Evolutionary conservation across 177 flowering plant species (phyloP).

Genomic region (Vitis hybrid): DNA sequence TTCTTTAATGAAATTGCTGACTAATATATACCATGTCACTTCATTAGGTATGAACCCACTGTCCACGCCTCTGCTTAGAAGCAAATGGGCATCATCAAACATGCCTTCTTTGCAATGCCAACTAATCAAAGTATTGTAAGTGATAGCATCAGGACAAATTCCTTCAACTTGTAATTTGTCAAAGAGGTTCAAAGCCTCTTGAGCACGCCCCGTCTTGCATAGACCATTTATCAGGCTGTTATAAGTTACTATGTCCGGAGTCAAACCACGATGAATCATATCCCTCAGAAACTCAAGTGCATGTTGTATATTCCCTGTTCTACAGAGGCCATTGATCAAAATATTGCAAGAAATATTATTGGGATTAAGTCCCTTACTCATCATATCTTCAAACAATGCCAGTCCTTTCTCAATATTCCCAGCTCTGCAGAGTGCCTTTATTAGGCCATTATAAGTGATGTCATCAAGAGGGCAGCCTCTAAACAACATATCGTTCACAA

Average conservation of each 20-base stretch:
- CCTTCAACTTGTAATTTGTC: conserved; percentile 63
- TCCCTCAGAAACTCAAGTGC: conserved; percentile 71
- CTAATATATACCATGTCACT: conserved; percentile 67
- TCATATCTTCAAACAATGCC: conserved; percentile 74
- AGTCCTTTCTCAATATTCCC: conserved; percentile 67
- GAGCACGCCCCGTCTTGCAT: conserved; percentile 56
- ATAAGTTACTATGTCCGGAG: conserved; percentile 83
- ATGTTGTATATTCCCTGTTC: conserved; percentile 46
- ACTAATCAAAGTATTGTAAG: conserved; percentile 80
- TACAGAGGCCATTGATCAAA: conserved; percentile 74
- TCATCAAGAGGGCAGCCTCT: conserved; percentile 72
- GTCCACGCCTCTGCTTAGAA: conserved; percentile 53
- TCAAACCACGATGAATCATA: conserved; percentile 60
- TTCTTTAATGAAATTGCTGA: conserved; percentile 22
- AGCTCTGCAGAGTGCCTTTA: conserved; percentile 64
- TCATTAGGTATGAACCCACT: conserved; percentile 65
- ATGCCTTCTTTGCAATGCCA: conserved; percentile 68
- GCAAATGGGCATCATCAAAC: conserved; percentile 58
- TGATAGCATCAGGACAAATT: conserved; percentile 61
- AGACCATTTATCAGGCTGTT: conserved; percentile 85
- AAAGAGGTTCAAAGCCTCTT: conserved; percentile 70
- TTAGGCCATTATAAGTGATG: conserved; percentile 75
- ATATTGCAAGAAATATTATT: conserved; percentile 66
- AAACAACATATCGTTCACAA: conserved; percentile 76
- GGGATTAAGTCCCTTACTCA: conserved; percentile 45